Evolutionary conservation across 1,139 yeast genomes (phyloP).

Genomic region (Citeromyces hawaiiensis): DNA sequence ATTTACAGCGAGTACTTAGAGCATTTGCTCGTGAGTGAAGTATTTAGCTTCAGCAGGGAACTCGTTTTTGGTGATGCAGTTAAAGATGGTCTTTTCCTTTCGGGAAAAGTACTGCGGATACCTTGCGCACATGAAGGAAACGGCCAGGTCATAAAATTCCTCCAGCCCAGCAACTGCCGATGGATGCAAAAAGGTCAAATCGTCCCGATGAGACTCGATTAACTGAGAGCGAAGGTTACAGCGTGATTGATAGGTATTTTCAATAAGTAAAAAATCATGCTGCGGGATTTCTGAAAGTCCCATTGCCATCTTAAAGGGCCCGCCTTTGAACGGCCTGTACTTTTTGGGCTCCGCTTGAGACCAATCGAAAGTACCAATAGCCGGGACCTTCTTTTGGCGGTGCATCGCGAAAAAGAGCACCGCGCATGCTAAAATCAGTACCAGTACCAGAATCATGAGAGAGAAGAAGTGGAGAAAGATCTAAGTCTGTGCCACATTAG

Average conservation of each 20-base stretch:
- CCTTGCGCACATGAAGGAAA: slow-evolving; percentile 33
- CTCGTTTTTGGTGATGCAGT: slow-evolving; percentile 25
- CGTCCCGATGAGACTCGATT: slow-evolving; percentile 27
- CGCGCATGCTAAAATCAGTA: not conserved
- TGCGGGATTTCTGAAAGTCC: slow-evolving; percentile 42
- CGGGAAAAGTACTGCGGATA: slow-evolving; percentile 46
- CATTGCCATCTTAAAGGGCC: slow-evolving; percentile 54
- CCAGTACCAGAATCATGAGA: not conserved
- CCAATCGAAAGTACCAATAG: slow-evolving; percentile 34
- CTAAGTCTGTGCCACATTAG: too few relatives aligned
- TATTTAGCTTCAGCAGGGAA: slow-evolving; percentile 19
- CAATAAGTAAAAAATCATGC: slow-evolving; percentile 58
- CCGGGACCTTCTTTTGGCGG: slow-evolving; percentile 2
- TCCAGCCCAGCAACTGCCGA: slow-evolving; percentile 31
- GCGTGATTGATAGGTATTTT: slow-evolving; percentile 38
- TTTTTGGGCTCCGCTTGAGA: slow-evolving; percentile 27
- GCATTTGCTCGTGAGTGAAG: slow-evolving; percentile 19
- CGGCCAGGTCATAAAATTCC: slow-evolving; percentile 40
- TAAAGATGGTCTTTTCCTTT: slow-evolving; percentile 21
- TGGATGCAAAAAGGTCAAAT: slow-evolving; percentile 27
- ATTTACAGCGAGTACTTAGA: slow-evolving; percentile 28
- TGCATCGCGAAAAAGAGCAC: not conserved
- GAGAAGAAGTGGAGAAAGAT: too few relatives aligned
- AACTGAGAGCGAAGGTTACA: slow-evolving; percentile 30
- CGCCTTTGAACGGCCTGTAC: slow-evolving; percentile 52